phyloP scores from a whole-genome alignment of 805 yeast genomes.

The Starmerella bombicola region DNA sequence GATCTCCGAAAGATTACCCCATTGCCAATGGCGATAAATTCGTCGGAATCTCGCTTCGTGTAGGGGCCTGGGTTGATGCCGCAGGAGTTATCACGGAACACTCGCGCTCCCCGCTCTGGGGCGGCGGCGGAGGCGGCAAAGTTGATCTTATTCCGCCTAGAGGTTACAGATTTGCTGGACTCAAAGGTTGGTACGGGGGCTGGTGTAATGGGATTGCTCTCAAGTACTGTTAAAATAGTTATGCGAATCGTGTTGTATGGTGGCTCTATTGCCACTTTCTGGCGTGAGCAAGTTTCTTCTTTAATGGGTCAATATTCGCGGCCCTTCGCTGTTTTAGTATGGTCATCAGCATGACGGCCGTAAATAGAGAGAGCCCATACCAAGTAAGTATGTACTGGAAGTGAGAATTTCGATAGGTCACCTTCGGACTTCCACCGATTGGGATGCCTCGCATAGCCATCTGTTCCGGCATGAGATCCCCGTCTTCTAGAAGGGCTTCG shows the following conservation, averaged over 20 bases:
- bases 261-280: conserved; percentile 20
- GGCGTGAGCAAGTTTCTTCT: conserved; percentile 25
- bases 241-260: not conserved
- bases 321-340: conserved; percentile 36
- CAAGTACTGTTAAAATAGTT: conserved; percentile 37
- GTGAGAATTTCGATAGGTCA: conserved; percentile 78
- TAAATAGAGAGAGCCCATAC: conserved; percentile 75
- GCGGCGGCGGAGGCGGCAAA: conserved; percentile 56
- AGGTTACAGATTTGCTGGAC: conserved; percentile 50
- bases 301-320: conserved; percentile 13
- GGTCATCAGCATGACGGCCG: conserved; percentile 50
- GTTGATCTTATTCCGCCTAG: conserved; percentile 52
- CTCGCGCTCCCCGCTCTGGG: conserved; percentile 40
- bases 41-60: conserved; percentile 47
- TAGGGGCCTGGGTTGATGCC: conserved; percentile 87
- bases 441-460: conserved; percentile 79
- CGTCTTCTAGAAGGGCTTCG: conserved; percentile 57
- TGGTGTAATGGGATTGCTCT: conserved; percentile 74
- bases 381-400: conserved; percentile 86
- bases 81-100: conserved; percentile 50
- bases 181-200: conserved; percentile 52
- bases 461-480: conserved; percentile 33
- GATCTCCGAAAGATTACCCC: conserved; percentile 36
- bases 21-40: conserved; percentile 50
- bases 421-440: conserved; percentile 66